Conservation (phyloP, 371 early-diverging fungal genomes). For the Apophysomyces trapeziformis region DNA sequence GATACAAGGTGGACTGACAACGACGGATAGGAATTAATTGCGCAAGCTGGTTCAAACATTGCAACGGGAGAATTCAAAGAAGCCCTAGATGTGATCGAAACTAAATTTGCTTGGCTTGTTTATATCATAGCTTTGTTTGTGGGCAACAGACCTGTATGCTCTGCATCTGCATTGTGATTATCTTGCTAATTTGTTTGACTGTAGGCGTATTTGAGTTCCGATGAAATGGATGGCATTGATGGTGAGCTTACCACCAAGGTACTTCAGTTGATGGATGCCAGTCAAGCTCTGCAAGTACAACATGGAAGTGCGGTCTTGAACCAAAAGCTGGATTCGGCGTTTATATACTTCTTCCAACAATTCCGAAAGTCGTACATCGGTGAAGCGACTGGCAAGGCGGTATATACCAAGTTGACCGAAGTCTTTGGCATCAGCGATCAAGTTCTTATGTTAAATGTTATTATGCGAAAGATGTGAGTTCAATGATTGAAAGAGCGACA, state of each 20-base stretch:
- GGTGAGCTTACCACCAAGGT: conserved; percentile 67
- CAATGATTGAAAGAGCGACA: background rate
- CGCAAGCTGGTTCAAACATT: conserved; percentile 34
- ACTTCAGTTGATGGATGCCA: conserved; percentile 60
- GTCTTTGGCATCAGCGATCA: conserved; percentile 61
- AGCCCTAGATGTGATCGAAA: conserved; percentile 59
- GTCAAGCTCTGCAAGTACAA: conserved; percentile 48
- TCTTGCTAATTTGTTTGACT: background rate
- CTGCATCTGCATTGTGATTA: background rate
- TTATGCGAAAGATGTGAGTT: conserved; percentile 69
- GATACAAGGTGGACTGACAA: background rate
- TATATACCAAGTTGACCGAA: conserved; percentile 61
- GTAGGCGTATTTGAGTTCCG: conserved; percentile 66
- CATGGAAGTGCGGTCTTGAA: conserved; percentile 48
- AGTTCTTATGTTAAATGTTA: conserved; percentile 61
- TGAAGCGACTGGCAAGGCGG: conserved; percentile 43
- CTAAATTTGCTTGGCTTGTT: conserved; percentile 83
- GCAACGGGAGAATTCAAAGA: conserved; percentile 45
- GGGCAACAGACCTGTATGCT: conserved; percentile 66
- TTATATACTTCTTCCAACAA: conserved; percentile 77
- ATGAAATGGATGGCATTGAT: conserved; percentile 67
- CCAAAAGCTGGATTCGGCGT: conserved; percentile 73
- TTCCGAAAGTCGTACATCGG: conserved; percentile 83
- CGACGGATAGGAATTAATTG: conserved; percentile 32
- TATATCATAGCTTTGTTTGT: conserved; percentile 76